Conservation (phyloP, 2,329 filamentous ascomycete species). For the Arthrobotrys pseudoclavata region DNA sequence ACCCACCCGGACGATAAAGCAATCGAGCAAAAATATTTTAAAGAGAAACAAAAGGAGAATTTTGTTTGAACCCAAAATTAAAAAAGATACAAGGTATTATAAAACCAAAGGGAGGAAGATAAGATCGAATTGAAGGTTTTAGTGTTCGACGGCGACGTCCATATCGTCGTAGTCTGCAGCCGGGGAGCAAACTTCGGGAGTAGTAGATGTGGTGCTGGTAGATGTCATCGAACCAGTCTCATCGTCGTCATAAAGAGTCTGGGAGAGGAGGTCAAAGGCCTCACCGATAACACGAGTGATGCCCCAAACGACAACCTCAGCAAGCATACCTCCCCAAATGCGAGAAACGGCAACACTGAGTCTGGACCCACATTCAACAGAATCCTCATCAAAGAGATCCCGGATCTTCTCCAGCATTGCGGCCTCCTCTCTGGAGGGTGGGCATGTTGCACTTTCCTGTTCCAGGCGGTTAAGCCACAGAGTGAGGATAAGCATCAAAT, state of each 20-base stretch:
- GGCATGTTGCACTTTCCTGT: constrained; percentile 86
- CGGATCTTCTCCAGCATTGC: constrained; percentile 94
- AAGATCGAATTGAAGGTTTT: constrained; percentile 63
- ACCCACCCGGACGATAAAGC: constrained; percentile 62
- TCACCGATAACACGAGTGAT: constrained; percentile 97
- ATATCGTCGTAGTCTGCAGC: constrained; percentile 75
- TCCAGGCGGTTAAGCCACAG: constrained; percentile 99
- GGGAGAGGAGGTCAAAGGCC: constrained; percentile 95
- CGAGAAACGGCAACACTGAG: constrained; percentile 95
- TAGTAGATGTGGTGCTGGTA: constrained; percentile 78
- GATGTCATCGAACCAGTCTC: constrained; percentile 81
- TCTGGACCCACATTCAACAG: constrained; percentile 82
- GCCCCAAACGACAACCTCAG: constrained; percentile 99
- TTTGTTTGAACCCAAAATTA: constrained; percentile 60
- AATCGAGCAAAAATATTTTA: constrained; percentile 63
- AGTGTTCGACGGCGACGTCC: constrained; percentile 72
- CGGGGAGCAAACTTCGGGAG: constrained; percentile 73
- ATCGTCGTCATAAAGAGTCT: constrained; percentile 94
- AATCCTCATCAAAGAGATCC: constrained; percentile 89
- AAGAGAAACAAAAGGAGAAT: constrained; percentile 57
- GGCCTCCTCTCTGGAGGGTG: constrained; percentile 84
- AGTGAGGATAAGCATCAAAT: constrained; percentile 97
- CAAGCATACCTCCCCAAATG: constrained; percentile 97
- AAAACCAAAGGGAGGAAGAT: constrained; percentile 66
- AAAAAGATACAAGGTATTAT: constrained; percentile 62